Evolutionary conservation across 768 basidiomycete species (phyloP).

Genomic region (Artomyces pyxidatus): DNA sequence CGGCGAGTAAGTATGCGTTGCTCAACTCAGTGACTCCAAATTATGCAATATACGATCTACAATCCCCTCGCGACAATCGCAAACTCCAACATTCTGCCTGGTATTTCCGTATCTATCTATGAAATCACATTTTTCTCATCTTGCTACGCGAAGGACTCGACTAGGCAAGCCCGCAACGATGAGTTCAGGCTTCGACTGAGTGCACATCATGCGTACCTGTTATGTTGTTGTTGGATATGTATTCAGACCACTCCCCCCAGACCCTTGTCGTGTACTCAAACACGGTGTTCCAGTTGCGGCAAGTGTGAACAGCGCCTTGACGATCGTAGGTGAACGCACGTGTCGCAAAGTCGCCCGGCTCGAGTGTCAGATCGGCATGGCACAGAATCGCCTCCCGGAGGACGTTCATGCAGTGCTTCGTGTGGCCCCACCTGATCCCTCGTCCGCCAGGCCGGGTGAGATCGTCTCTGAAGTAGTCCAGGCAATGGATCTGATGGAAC

Average conservation of each 20-base stretch:
- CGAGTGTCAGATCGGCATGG: slow-evolving; percentile 30
- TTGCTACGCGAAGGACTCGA: too few relatives aligned
- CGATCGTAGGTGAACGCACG: slow-evolving; percentile 23
- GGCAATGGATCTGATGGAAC: slow-evolving; percentile 44
- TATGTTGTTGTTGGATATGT: neutral
- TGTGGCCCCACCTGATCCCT: slow-evolving; percentile 21
- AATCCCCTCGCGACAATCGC: too few relatives aligned
- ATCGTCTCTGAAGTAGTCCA: slow-evolving; percentile 26
- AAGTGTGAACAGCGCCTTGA: slow-evolving; percentile 24
- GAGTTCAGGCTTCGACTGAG: too few relatives aligned
- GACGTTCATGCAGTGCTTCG: slow-evolving; percentile 31
- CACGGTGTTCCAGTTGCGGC: slow-evolving; percentile 27
- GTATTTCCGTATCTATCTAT: too few relatives aligned
- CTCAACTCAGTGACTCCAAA: too few relatives aligned
- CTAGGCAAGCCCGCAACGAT: too few relatives aligned
- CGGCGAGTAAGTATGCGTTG: too few relatives aligned
- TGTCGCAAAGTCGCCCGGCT: slow-evolving; percentile 19
- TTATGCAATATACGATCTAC: too few relatives aligned
- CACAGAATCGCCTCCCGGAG: slow-evolving; percentile 30
- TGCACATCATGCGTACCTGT: too few relatives aligned
- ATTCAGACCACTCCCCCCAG: slow-evolving; percentile 9
- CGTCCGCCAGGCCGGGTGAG: slow-evolving; percentile 17
- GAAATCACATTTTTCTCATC: too few relatives aligned
- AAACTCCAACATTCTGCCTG: too few relatives aligned
- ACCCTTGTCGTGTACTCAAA: slow-evolving; percentile 3